These are phyloP conservation scores for Talaromyces adpressus DNA, from an alignment of 495 filamentous ascomycete genomes.

Conservation along the genomic window DNA sequence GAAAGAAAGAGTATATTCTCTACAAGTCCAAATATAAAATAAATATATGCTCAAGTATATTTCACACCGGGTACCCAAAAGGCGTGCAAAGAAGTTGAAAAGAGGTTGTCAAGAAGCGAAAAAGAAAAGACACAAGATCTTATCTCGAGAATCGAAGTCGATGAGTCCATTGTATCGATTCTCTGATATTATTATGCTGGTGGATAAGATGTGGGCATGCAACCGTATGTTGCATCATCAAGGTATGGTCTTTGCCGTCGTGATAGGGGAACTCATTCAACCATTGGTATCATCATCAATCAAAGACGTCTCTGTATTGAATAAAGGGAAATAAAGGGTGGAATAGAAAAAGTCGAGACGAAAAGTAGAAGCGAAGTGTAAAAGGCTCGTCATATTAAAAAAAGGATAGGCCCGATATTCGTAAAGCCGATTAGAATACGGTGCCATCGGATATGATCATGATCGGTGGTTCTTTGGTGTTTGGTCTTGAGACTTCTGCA, in stretches of 20 bases:
- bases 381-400: not conserved
- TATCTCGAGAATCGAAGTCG: not conserved
- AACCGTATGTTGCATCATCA: not conserved
- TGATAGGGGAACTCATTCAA: not conserved
- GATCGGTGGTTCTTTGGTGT: constrained; percentile 95
- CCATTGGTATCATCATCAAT: constrained; percentile 3
- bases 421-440: constrained; percentile 63
- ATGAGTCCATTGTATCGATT: not conserved
- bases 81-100: not conserved
- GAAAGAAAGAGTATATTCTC: not conserved
- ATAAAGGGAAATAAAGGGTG: too few relatives aligned
- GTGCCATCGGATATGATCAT: constrained; percentile 95
- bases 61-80: not conserved
- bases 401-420: not conserved
- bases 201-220: not conserved
- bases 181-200: not conserved
- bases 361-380: not conserved
- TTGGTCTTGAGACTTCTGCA: constrained; percentile 89
- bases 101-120: not conserved
- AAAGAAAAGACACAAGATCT: not conserved
- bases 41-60: not conserved
- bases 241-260: not conserved
- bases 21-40: not conserved
- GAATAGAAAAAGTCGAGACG: constrained; percentile 15
- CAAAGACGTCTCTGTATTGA: not conserved